A percentile compares a stretch with the other conserved stretches of the same genome.
Conservation (phyloP, 2,329 filamentous ascomycete genomes). For the Neofusicoccum cordaticola region DNA sequence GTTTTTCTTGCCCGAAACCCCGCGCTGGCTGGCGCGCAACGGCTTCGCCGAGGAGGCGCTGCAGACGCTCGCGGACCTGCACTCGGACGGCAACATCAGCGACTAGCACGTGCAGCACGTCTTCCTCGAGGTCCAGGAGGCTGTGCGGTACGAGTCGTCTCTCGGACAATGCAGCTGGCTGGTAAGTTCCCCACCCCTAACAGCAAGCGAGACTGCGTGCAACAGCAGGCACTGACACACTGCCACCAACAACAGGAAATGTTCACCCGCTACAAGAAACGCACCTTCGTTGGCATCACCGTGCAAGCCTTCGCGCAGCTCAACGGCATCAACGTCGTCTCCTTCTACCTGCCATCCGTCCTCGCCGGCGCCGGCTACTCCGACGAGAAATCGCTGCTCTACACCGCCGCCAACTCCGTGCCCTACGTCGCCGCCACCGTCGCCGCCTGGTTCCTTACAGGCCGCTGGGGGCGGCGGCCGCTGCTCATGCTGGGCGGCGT, state of each 20-base stretch:
- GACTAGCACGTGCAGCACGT: conserved; percentile 37
- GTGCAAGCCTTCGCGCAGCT: conserved; percentile 79
- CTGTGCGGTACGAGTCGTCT: conserved; percentile 36
- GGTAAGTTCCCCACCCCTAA: conserved; percentile 21
- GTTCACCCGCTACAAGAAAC: conserved; percentile 49
- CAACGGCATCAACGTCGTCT: conserved; percentile 48
- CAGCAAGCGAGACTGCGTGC: too few relatives aligned
- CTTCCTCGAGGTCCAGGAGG: conserved; percentile 39
- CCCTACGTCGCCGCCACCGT: conserved; percentile 42
- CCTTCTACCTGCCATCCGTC: conserved; percentile 39
- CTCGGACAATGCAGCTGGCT: conserved; percentile 34
- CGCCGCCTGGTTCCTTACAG: conserved; percentile 40
- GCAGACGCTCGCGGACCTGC: conserved; percentile 42
- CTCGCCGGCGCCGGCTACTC: conserved; percentile 27
- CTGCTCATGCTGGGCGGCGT: conserved; percentile 33
- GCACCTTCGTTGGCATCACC: conserved; percentile 59
- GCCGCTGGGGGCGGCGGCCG: conserved; percentile 41
- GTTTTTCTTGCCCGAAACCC: conserved; percentile 39
- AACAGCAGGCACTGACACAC: too few relatives aligned
- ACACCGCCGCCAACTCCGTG: conserved; percentile 40
- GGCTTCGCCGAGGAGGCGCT: conserved; percentile 40
- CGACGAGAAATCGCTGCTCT: conserved; percentile 45
- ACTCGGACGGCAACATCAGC: conserved; percentile 35
- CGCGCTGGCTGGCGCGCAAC: conserved; percentile 42
- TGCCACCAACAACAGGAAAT: conserved; percentile 31